A percentile compares a stretch with the other conserved stretches of the same genome.
phyloP scores from a whole-genome alignment of 495 filamentous ascomycete species.

The Aspergillus cavernicola region DNA sequence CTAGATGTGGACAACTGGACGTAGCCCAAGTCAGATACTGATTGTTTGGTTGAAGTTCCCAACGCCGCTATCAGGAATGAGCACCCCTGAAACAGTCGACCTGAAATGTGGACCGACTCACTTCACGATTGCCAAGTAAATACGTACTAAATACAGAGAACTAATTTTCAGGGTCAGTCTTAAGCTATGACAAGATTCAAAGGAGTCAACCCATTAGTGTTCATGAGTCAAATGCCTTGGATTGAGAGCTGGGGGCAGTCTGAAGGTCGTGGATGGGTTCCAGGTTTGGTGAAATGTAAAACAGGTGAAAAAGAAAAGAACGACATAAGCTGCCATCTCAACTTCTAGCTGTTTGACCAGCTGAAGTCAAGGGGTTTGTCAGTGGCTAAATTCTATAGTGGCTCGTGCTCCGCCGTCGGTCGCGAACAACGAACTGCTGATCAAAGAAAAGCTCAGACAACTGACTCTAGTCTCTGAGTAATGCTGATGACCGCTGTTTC shows the following conservation, averaged over 20 bases:
- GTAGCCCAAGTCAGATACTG: too few relatives aligned
- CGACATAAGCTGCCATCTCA: neutral
- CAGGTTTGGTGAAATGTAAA: neutral
- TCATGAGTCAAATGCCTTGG: too few relatives aligned
- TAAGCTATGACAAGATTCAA: neutral
- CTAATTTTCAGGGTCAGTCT: neutral
- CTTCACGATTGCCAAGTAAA: too few relatives aligned
- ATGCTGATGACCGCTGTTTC: neutral
- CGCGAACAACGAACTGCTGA: slow-evolving; percentile 10
- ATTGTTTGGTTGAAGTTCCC: too few relatives aligned
- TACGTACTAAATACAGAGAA: too few relatives aligned
- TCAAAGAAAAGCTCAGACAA: slow-evolving; percentile 14
- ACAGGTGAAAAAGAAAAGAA: slow-evolving; percentile 5
- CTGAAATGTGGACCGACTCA: too few relatives aligned
- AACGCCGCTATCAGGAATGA: too few relatives aligned
- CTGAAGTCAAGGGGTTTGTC: too few relatives aligned
- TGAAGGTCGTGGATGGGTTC: neutral
- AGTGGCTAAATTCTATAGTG: neutral
- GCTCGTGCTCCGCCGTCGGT: slow-evolving; percentile 12
- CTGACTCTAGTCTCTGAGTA: neutral
- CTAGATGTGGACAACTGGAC: too few relatives aligned
- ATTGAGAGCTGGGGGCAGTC: too few relatives aligned
- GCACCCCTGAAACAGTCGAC: too few relatives aligned
- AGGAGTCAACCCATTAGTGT: too few relatives aligned
- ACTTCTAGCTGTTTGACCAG: neutral